phyloP scores from a whole-genome alignment of 352 stramenopile genomes.

The Phytophthora fragariae region DNA sequence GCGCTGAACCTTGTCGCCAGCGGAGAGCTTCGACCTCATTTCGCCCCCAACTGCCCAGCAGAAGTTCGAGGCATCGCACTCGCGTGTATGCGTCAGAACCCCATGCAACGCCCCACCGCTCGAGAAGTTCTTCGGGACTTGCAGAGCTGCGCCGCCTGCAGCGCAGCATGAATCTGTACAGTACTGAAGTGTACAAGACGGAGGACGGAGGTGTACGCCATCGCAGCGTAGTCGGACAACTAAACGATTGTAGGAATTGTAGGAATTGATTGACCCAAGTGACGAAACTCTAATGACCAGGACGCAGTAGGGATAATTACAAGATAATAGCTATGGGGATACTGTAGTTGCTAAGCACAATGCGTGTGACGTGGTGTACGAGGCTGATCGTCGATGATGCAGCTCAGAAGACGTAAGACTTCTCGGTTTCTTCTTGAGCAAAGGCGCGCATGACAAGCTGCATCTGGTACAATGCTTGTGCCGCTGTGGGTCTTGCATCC shows the following conservation, averaged over 20 bases:
- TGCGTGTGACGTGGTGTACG: conserved; percentile 5
- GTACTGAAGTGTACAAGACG: conserved; percentile 6
- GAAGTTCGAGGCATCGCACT: conserved; percentile 40
- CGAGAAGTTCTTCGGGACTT: conserved; percentile 22
- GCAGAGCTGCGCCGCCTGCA: conserved; percentile 19
- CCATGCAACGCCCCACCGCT: conserved; percentile 37
- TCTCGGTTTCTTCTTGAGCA: conserved; percentile 42
- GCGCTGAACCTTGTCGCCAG: conserved; percentile 44
- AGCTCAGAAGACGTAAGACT: conserved; percentile 34
- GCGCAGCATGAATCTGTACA: conserved; percentile 12
- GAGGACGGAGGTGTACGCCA: conserved; percentile 10
- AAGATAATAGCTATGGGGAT: conserved; percentile 31
- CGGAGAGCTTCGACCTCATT: conserved; percentile 42
- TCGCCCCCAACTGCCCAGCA: conserved; percentile 35
- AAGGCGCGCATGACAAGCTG: conserved; percentile 50
- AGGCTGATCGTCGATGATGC: conserved; percentile 2
- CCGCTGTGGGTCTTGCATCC: conserved; percentile 56
- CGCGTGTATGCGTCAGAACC: conserved; percentile 43
- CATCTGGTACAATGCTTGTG: conserved; percentile 64
- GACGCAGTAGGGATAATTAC: conserved; percentile 32
- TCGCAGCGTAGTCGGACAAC: conserved; percentile 24
- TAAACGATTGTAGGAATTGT: conserved; percentile 30
- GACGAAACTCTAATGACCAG: neutral
- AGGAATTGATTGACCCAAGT: neutral
- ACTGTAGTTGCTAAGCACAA: conserved; percentile 9